A percentile compares a stretch with the other conserved stretches of the same genome.
phyloP scores from a whole-genome alignment of 2,329 filamentous ascomycete species.

The Botrytis galanthina region DNA sequence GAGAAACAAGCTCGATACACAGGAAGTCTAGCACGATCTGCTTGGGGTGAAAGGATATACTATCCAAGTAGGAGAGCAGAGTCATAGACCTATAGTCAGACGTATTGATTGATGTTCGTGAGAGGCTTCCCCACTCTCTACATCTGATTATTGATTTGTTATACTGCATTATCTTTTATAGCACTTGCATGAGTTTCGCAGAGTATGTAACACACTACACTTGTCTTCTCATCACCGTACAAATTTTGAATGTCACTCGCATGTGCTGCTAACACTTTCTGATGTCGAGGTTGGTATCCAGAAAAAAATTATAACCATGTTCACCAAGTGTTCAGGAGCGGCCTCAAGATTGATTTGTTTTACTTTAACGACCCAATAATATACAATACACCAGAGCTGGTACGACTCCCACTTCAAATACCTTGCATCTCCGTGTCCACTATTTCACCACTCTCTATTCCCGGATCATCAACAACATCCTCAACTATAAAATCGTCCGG shows the following conservation, averaged over 20 bases:
- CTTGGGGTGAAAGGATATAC: no score
- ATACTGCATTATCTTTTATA: background rate
- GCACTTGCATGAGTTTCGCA: background rate
- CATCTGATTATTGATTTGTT: background rate
- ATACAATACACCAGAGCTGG: background rate
- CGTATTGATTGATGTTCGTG: background rate
- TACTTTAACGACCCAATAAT: background rate
- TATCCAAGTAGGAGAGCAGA: accelerated
- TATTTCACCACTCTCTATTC: constrained; percentile 8
- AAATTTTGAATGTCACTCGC: background rate
- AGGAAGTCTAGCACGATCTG: no score
- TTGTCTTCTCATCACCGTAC: background rate
- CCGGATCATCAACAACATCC: constrained; percentile 2
- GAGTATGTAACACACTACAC: background rate
- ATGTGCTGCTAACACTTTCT: background rate
- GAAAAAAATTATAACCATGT: background rate
- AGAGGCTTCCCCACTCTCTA: background rate
- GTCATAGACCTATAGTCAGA: background rate
- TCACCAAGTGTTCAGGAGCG: background rate
- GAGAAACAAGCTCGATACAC: no score
- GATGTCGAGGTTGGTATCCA: background rate
- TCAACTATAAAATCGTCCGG: constrained; percentile 4
- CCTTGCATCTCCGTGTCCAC: constrained; percentile 11
- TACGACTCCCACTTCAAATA: background rate
- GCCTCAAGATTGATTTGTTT: background rate